phyloP scores from a whole-genome alignment of 2,329 filamentous ascomycete genomes.

The Colletotrichum lindemuthianum region DNA sequence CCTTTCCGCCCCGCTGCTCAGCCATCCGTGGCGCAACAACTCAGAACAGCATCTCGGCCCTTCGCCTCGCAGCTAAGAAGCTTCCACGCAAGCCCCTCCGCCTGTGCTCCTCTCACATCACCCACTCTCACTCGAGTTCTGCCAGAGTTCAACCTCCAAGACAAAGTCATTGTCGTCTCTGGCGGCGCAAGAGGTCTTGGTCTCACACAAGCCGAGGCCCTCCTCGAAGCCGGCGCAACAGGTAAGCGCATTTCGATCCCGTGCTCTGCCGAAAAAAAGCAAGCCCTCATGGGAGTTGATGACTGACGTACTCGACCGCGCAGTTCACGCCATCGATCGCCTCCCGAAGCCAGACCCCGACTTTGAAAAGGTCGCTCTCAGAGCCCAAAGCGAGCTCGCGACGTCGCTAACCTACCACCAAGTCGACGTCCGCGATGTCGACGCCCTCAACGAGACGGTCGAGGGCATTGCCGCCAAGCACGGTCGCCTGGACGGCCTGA shows the following conservation, averaged over 20 bases:
- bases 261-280: background rate
- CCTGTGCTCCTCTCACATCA: conserved; percentile 25
- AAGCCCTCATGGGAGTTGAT: background rate
- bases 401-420: conserved; percentile 78
- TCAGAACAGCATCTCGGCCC: conserved; percentile 20
- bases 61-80: conserved; percentile 9
- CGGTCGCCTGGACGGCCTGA: conserved; percentile 80
- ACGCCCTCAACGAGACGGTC: conserved; percentile 73
- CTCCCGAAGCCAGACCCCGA: conserved; percentile 62
- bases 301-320: background rate
- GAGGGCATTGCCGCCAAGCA: conserved; percentile 74
- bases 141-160: conserved; percentile 79
- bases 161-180: conserved; percentile 80
- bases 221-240: conserved; percentile 81
- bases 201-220: conserved; percentile 79
- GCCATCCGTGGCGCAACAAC: conserved; percentile 13
- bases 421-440: conserved; percentile 81
- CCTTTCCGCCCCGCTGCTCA: conserved; percentile 19
- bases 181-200: conserved; percentile 82
- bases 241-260: conserved; percentile 49
- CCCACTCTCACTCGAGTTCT: conserved; percentile 49
- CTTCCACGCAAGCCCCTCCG: conserved; percentile 27
- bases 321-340: conserved; percentile 74
- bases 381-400: conserved; percentile 71
- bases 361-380: conserved; percentile 72